Evolutionary conservation across 768 basidiomycete genomes (phyloP), one percentile per base, ranked within the genome.

Genomic region (Tulasnella calospora): DNA sequence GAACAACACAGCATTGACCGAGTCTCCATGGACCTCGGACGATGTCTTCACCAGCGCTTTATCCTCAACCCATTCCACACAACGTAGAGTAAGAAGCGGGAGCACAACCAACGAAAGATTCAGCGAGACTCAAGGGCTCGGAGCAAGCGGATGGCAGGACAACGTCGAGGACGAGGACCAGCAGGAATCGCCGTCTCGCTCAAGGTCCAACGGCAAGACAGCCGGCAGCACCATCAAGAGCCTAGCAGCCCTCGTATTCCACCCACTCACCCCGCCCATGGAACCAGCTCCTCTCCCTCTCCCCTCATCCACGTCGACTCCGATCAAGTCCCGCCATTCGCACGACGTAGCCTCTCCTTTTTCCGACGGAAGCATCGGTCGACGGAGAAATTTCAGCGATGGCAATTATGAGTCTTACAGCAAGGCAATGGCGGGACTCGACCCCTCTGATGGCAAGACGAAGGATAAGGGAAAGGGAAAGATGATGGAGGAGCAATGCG

Each of bases 401-500:
- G 69, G 76, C 44, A 67, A 33, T 46, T 19, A 78, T 19, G 61
- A 15, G 17, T 30, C 19, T 9, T 46, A 78, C 33, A 70, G 35
- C 40, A 70, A 38, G 38, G n/a, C 33, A 27, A 47, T 44, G 2
- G 35, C 51, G 15, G 47, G 38, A n/a, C 13, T 71, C 5, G 41
- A 19, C 41, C 3, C 12, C n/a, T 17, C 21, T 17, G 35, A 38
- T 0, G 36, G 71, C 38, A 71, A 30, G 71, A 17, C n/a, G 44
- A 76, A 21, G n/a, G 27, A 57, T 38, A 78, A 71, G 33, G 76
- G 76, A 71, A 78, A 77, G 76, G 76, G 41, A 15, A 78, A 51
- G 41, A 41, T 72, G 69, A 41, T 71, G 23, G 77, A 72, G 6
- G 73, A 79, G 30, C 61, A 61, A 44, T 33, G 79, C 57, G 79